Evolutionary conservation across 441 rosid species (phyloP), one percentile per base, ranked within the genome.

Genomic region (Caryocar brasiliense): DNA sequence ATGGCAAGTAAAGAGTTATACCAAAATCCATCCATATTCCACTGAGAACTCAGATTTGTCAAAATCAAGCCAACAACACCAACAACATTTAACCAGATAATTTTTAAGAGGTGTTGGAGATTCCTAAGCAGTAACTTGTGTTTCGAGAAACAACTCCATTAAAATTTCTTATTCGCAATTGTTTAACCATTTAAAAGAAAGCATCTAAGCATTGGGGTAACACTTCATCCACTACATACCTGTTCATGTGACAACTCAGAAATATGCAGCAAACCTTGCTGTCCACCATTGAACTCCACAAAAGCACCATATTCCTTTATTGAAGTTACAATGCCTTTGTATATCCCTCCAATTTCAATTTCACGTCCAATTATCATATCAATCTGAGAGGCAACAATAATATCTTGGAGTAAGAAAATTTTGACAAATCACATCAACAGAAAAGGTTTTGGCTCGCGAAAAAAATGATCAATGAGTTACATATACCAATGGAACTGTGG

Each of bases 241-340:
- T 78, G 86, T 61, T 76, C 85, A 72, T 92, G 95, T 56, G 99
- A 88, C 57, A 92, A 63, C 76, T 92, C 99, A 30, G 99, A 88
- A 56, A 92, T 68, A 68, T 92, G 97, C 33, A 92, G 81, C 63
- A 92, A 66, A 56, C 95, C 99, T 61, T 80, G 87, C 58, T 92
- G 97, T 44, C 99, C 97, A 54, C 99, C 99, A 68, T 71, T 86
- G 40, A 92, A 92, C 80, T 88, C 95, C 65, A 92, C 85, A 51
- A 92, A 88, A 32, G 99, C 99, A 45, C 99, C 99, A 40, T 88
- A 92, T 67, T 92, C 97, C 75, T 92, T 92, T 26, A 92, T 61
- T 41, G 99, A 86, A 58, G 83, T 67, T 59, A 92, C 92, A 36
- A 81, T 68, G 47, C 99, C 99, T 75, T 80, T 86, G 69, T 88